Evolutionary conservation across 768 basidiomycete genomes (phyloP).

Genomic region (Tricholoma sp.): DNA sequence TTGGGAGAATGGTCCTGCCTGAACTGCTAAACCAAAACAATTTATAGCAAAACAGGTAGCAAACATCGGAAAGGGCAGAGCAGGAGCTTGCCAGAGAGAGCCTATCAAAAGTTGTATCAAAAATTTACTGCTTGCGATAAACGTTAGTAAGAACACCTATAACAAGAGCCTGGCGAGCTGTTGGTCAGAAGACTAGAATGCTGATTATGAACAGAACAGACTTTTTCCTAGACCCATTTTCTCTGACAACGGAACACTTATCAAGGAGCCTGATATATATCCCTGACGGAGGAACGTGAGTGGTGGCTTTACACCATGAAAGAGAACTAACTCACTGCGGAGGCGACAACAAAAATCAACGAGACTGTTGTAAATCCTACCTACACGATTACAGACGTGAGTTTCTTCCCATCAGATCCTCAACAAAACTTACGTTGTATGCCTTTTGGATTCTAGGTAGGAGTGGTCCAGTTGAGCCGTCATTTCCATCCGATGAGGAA

Average conservation of each 20-base stretch:
- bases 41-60: constrained; percentile 18
- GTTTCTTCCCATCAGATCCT: no score
- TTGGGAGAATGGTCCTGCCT: constrained; percentile 16
- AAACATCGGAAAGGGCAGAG: constrained; percentile 50
- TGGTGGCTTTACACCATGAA: no score
- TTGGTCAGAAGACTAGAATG: constrained; percentile 25
- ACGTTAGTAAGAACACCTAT: constrained; percentile 10
- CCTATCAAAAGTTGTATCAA: constrained; percentile 19
- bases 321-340: neutral
- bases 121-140: neutral
- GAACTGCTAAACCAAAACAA: constrained; percentile 23
- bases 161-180: constrained; percentile 21
- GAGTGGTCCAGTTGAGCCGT: constrained; percentile 69
- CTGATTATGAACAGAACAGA: no score
- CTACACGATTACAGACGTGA: constrained; percentile 17
- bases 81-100: constrained; percentile 36
- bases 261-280: no score
- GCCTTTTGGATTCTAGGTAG: constrained; percentile 59
- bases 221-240: no score
- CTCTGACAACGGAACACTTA: no score
- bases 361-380: constrained; percentile 50
- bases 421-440: no score
- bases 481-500: constrained; percentile 76
- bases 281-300: no score
- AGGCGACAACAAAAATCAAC: constrained; percentile 29